A percentile compares a stretch with the other conserved stretches of the same genome.
Evolutionary conservation across 495 filamentous ascomycete species (phyloP).

Genomic region (Penicillium alfredii): DNA sequence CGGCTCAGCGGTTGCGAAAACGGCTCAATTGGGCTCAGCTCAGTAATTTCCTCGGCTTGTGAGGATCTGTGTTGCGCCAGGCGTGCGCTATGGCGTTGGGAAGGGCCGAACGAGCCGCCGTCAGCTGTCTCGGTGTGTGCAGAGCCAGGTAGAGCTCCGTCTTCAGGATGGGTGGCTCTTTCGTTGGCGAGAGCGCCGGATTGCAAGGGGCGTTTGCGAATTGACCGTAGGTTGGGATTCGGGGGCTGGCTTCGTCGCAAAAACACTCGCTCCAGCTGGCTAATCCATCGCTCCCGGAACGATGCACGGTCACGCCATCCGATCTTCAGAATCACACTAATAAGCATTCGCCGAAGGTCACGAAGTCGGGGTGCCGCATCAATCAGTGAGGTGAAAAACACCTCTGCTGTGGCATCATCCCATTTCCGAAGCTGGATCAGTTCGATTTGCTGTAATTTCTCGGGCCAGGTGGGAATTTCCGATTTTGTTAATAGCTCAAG

Average conservation of each 20-base stretch:
- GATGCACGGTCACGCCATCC: conserved; percentile 71
- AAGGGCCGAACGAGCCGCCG: conserved; percentile 19
- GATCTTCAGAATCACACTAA: conserved; percentile 68
- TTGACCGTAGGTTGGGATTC: conserved; percentile 25
- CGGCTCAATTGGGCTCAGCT: no score
- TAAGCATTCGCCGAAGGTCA: conserved; percentile 56
- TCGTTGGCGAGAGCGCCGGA: not conserved
- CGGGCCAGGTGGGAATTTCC: conserved; percentile 71
- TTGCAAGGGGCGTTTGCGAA: conserved; percentile 12
- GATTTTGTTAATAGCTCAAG: conserved; percentile 49
- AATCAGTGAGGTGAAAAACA: conserved; percentile 70
- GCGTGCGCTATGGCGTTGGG: conserved; percentile 39
- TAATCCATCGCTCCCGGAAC: conserved; percentile 68
- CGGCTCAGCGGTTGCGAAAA: no score
- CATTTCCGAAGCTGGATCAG: conserved; percentile 69
- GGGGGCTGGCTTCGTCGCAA: conserved; percentile 51
- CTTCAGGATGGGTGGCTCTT: not conserved
- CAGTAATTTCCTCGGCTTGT: conserved; percentile 11
- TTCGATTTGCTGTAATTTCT: conserved; percentile 60
- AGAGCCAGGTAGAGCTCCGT: no score
- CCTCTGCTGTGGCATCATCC: conserved; percentile 55
- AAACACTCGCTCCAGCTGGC: conserved; percentile 58
- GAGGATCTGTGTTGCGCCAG: conserved; percentile 28
- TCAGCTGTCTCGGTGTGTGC: conserved; percentile 4
- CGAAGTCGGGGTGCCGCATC: conserved; percentile 57